phyloP scores from a whole-genome alignment of 495 filamentous ascomycete genomes.

The Zalerion maritima region DNA sequence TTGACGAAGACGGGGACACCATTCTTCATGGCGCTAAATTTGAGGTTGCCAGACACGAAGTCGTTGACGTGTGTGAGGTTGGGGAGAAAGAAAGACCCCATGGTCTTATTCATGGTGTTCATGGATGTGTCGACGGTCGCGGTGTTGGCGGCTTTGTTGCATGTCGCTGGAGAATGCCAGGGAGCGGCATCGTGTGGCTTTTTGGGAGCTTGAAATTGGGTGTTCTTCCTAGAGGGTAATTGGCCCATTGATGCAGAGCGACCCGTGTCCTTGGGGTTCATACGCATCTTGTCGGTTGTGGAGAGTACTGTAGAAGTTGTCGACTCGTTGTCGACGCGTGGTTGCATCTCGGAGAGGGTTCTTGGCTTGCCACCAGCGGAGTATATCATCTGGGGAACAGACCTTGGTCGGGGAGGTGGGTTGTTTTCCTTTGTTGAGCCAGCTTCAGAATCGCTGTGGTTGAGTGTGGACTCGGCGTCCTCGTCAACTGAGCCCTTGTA shows the following conservation, averaged over 20 bases:
- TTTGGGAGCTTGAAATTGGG: no score
- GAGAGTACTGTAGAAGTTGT: conserved; percentile 26
- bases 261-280: no score
- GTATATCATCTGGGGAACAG: conserved; percentile 8
- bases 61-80: conserved; percentile 30
- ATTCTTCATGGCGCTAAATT: conserved; percentile 27
- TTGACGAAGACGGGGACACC: conserved; percentile 33
- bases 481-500: conserved; percentile 10
- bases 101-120: conserved; percentile 18
- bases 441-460: neutral
- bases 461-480: neutral
- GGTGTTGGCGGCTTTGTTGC: neutral
- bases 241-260: no score
- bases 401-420: conserved; percentile 14
- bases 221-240: no score
- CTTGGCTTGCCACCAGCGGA: conserved; percentile 7
- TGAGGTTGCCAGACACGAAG: conserved; percentile 29
- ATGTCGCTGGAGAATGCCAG: conserved; percentile 6
- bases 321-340: conserved; percentile 28
- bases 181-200: no score
- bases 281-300: conserved; percentile 1
- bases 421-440: conserved; percentile 29
- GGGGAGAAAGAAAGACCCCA: conserved; percentile 30
- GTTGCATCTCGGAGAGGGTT: conserved; percentile 25
- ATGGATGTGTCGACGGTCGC: neutral